Evolutionary conservation across 2,329 filamentous ascomycete genomes (phyloP).

Genomic region (Claviceps quebecensis): DNA sequence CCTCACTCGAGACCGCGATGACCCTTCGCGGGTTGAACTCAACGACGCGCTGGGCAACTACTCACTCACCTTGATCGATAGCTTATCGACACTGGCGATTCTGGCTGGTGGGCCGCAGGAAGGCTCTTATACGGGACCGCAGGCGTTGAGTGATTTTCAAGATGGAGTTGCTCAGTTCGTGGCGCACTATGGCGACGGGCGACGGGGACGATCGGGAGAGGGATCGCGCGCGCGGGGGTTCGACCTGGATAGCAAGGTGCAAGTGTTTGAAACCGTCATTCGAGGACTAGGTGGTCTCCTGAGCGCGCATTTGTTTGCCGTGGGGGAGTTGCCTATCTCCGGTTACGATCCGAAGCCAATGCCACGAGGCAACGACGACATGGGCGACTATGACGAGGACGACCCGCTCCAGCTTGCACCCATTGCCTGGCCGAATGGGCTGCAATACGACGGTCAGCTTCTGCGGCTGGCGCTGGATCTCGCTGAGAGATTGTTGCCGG

Average conservation of each 20-base stretch:
- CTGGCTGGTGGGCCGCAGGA: constrained; percentile 56
- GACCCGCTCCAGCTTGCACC: constrained; percentile 33
- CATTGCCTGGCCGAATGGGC: constrained; percentile 61
- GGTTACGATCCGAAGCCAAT: constrained; percentile 49
- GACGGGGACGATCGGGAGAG: constrained; percentile 49
- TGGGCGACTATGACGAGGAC: constrained; percentile 12
- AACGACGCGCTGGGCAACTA: constrained; percentile 98
- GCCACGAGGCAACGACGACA: not conserved
- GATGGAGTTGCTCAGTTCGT: constrained; percentile 64
- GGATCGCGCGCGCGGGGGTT: constrained; percentile 69
- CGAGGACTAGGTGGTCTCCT: constrained; percentile 79
- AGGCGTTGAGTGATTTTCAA: constrained; percentile 62
- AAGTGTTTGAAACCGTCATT: constrained; percentile 97
- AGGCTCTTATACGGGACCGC: constrained; percentile 21
- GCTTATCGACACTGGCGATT: constrained; percentile 84
- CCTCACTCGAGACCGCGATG: constrained; percentile 66
- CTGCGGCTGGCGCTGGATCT: constrained; percentile 81
- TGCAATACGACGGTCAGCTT: constrained; percentile 80
- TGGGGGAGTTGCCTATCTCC: constrained; percentile 75
- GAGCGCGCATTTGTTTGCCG: constrained; percentile 85
- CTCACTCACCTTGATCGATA: constrained; percentile 89
- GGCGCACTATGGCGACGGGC: constrained; percentile 75
- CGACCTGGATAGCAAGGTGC: constrained; percentile 92
- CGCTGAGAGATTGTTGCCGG: constrained; percentile 69
- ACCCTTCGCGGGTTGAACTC: constrained; percentile 68